Evolutionary conservation across 169 alveolate species (phyloP).

Genomic region (Amoebophrya sp.): DNA sequence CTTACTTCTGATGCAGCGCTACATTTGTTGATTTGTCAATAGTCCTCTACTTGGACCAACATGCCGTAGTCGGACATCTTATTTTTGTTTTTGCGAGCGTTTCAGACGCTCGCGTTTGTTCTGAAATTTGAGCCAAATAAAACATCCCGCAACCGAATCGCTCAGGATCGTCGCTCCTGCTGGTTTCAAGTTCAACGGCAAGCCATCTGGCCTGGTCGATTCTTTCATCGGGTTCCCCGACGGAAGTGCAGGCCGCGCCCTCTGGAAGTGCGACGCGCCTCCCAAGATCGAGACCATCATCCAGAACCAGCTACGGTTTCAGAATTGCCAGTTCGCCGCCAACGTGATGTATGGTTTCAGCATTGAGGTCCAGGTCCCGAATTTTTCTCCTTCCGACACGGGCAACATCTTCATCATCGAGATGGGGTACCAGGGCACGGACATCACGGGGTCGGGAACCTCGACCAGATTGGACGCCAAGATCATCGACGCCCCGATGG

Average conservation of each 20-base stretch:
- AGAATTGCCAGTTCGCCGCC: neutral
- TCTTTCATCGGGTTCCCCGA: neutral
- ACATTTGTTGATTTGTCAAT: too few relatives aligned
- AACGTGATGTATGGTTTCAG: neutral
- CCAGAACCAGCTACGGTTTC: neutral
- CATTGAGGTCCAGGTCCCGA: neutral
- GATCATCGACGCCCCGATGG: neutral
- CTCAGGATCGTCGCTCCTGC: neutral
- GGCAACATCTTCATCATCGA: constrained; percentile 1
- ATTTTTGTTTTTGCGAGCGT: too few relatives aligned
- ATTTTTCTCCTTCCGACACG: neutral
- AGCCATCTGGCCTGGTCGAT: neutral
- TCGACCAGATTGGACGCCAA: neutral
- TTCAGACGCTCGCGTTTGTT: too few relatives aligned
- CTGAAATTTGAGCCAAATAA: too few relatives aligned
- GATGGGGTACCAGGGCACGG: constrained; percentile 8
- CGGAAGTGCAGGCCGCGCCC: neutral
- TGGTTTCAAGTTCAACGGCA: neutral
- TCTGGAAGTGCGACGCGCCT: neutral
- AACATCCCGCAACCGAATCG: too few relatives aligned
- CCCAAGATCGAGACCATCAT: neutral
- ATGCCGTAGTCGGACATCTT: too few relatives aligned
- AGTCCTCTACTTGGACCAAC: too few relatives aligned
- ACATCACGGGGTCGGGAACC: neutral
- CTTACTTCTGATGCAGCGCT: too few relatives aligned